Evolutionary conservation across 768 basidiomycete species (phyloP).

Genomic region (Trametes coccinea): DNA sequence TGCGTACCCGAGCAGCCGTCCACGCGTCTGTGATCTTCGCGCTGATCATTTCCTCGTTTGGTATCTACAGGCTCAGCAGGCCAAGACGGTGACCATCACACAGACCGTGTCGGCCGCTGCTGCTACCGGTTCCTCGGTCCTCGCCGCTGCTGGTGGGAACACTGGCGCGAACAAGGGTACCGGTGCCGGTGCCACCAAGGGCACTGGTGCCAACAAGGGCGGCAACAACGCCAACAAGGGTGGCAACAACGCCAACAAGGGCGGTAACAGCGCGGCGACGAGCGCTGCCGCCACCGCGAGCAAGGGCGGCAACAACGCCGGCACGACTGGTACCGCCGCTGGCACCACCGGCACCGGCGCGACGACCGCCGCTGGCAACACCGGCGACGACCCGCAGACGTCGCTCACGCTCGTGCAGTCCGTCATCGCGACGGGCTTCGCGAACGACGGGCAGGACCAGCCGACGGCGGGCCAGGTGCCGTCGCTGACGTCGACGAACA

Average conservation of each 20-base stretch:
- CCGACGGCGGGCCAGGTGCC: conserved; percentile 47
- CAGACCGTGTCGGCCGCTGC: conserved; percentile 29
- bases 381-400: conserved; percentile 11
- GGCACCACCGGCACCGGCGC: conserved; percentile 18
- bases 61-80: conserved; percentile 21
- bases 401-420: conserved; percentile 42
- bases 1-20: conserved; percentile 13
- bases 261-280: conserved; percentile 1
- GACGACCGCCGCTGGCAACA: background rate
- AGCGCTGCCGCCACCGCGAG: background rate
- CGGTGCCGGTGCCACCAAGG: background rate
- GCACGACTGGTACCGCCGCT: conserved; percentile 7
- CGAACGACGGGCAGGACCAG: conserved; percentile 47
- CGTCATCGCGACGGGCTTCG: conserved; percentile 48
- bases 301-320: background rate
- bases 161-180: conserved; percentile 3
- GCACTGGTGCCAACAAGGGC: conserved; percentile 21
- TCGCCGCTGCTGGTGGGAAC: conserved; percentile 23
- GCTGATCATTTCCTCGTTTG: conserved; percentile 19
- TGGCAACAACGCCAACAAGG: conserved; percentile 13
- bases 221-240: conserved; percentile 15
- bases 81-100: conserved; percentile 38
- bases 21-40: conserved; percentile 4
- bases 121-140: conserved; percentile 20
- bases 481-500: conserved; percentile 57